Conservation (phyloP, 345 rosid genomes). For the Rhodamnia rubescens region DNA sequence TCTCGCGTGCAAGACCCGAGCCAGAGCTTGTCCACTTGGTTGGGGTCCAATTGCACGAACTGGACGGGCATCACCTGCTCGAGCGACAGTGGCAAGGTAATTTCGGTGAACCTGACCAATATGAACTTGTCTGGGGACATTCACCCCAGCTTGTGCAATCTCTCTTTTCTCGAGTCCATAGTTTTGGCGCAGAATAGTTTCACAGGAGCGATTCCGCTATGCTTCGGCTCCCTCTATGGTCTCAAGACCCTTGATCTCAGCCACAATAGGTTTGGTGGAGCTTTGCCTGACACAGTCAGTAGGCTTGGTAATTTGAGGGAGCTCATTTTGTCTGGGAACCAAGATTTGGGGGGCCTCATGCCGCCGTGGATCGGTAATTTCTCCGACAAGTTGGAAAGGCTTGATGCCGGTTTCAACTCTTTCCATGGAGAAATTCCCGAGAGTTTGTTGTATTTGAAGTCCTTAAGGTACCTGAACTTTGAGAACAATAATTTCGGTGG, state of each 20-base stretch:
- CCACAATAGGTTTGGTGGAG: slow-evolving; percentile 42
- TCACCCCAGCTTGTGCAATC: slow-evolving; percentile 48
- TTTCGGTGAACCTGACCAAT: slow-evolving; percentile 40
- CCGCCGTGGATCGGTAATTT: slow-evolving; percentile 67
- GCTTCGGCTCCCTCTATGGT: slow-evolving; percentile 40
- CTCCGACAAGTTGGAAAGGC: slow-evolving; percentile 39
- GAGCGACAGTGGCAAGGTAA: slow-evolving; percentile 40
- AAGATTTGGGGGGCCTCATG: slow-evolving; percentile 39
- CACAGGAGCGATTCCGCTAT: slow-evolving; percentile 49
- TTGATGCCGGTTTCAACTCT: slow-evolving; percentile 64
- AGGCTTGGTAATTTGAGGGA: slow-evolving; percentile 44
- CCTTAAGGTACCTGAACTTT: slow-evolving; percentile 56
- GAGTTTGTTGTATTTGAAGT: slow-evolving; percentile 32
- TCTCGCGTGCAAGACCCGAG: slow-evolving; percentile 41
- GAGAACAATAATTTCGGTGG: slow-evolving; percentile 52
- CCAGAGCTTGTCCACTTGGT: slow-evolving; percentile 47
- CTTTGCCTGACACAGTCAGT: slow-evolving; percentile 34
- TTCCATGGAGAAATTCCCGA: slow-evolving; percentile 58
- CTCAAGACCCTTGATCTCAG: slow-evolving; percentile 67
- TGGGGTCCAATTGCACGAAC: slow-evolving; percentile 46
- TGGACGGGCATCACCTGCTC: slow-evolving; percentile 69
- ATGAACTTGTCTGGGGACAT: slow-evolving; percentile 50
- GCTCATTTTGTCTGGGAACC: slow-evolving; percentile 45
- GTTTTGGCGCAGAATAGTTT: slow-evolving; percentile 46
- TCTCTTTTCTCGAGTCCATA: slow-evolving; percentile 39